Evolutionary conservation across 1,284 basidiomycete species (phyloP), one percentile per base, ranked within the genome.

Genomic region (Mycena sp.): DNA sequence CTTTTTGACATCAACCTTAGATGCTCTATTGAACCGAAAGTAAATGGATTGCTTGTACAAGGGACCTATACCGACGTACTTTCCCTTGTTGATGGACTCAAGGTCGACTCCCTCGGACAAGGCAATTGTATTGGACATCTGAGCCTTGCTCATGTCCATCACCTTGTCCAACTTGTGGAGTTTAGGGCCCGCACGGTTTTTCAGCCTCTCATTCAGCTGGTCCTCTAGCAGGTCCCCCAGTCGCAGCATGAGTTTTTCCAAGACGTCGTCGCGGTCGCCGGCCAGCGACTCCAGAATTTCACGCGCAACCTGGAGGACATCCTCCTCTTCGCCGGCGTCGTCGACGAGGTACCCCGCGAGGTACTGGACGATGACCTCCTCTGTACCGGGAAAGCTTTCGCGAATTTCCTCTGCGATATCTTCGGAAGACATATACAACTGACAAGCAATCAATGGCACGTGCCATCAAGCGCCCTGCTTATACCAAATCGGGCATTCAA

Each of bases 1-100:
- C 74, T 98, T 99, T 80, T 95, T 96, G 67, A 99, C 88, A 81
- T 99, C 98, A 60, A 99, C 98, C 49, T 94, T 91, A 48, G 96
- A 96, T 30, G 94, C 94, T 77, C 94, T 94, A 69, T 43, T n/a
- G n/a, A n/a, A n/a, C 40, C 45, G 28, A 60, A 52, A 67, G 69
- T 30, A 51, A 49, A 38, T 64, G 64, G 53, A 61, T 26, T 26
- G n/a, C 37, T 60, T 57, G 37, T 51, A 50, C 54, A 44, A 61
- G 49, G 37, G 26, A 64, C 62, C 58, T 52, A 69, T 40, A 55
- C 7, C 44, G 23, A 87, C 90, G 77, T 75, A 94, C 93, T 91
- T 98, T 80, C 91, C 91, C 83, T 98, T 96, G 79, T 94, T 96
- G 66, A 95, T 94, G 54, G 92, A 94, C 78, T 98, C 96, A 61